phyloP scores from a whole-genome alignment of 2,329 filamentous ascomycete species.

The Botrytis fabae region DNA sequence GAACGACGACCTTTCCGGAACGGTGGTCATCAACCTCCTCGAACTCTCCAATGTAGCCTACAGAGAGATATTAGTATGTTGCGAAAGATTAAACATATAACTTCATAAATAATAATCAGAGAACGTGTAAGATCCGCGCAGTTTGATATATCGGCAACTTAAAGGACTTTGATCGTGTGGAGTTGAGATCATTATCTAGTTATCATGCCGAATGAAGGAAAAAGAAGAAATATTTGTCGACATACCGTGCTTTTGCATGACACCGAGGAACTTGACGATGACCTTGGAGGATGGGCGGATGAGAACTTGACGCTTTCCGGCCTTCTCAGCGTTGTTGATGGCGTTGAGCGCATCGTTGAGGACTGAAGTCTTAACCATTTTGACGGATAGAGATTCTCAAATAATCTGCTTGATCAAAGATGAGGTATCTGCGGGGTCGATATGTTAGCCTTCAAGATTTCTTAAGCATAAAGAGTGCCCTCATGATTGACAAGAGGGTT shows the following conservation, averaged over 20 bases:
- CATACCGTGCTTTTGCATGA: constrained; percentile 99
- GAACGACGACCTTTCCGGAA: constrained; percentile 99
- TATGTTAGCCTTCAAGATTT: constrained; percentile 63
- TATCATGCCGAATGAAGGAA: constrained; percentile 87
- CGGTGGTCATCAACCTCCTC: constrained; percentile 99
- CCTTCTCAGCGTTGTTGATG: constrained; percentile 99
- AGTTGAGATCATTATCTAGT: constrained; percentile 93
- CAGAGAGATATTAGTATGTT: constrained; percentile 67
- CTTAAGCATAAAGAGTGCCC: constrained; percentile 69
- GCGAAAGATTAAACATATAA: constrained; percentile 92
- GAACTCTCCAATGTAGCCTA: constrained; percentile 99
- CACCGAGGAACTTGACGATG: constrained; percentile 98
- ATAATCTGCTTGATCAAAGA: constrained; percentile 55
- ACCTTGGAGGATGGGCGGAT: constrained; percentile 99
- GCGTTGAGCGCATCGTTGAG: constrained; percentile 98
- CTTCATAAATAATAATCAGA: constrained; percentile 71
- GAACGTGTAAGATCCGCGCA: constrained; percentile 97
- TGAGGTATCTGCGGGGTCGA: constrained; percentile 62
- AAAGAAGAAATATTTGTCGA: constrained; percentile 40
- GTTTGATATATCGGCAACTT: constrained; percentile 97
- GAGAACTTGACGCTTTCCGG: constrained; percentile 98
- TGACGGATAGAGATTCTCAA: constrained; percentile 83
- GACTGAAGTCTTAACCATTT: constrained; percentile 98
- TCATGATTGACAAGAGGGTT: constrained; percentile 59
- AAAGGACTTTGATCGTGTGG: constrained; percentile 97